Base-by-base conservation (phyloP, 2,329 filamentous ascomycete species). In the Atkinsonella hypoxylon region DNA sequence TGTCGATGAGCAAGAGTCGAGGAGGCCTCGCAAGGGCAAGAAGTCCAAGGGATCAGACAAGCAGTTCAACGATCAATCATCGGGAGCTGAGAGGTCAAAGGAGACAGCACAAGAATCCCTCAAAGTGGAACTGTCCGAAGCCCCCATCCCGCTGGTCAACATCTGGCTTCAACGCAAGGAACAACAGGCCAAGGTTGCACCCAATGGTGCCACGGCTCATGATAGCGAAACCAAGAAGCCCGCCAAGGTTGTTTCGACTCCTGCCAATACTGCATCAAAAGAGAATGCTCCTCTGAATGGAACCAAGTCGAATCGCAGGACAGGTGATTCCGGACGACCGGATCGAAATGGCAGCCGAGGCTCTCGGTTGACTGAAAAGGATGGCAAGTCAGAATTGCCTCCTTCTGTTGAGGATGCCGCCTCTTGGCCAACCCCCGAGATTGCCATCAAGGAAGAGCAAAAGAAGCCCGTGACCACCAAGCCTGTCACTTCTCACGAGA, bases 371-470 rank as follows among this genome's bases (percentile, higher is more conserved):
- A 59, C 63, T 2, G 75, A 77, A 18, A 76, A 70, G 55, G 59
- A 67, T 42, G 52, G 47, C 52, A 67, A 64, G 54, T 49, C 59
- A 13, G 69, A 67, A 22, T 55, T 67, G 2, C 62, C 72, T 4
- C 87, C 87, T 26, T 76, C 87, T 2, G 84, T 88, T 45, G 82
- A 79, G 52, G 90, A 97, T 65, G 77, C 87, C 47, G 73, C 81
- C 49, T 82, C 82, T 18, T 98, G 93, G 93, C 93, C 93, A 15
- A 97, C 91, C 2, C 89, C 89, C 0, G 88, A 95, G 58, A 80
- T 84, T 48, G 82, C 83, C 47, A 67, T 68, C 44, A 72, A 75
- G 56, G 89, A 93, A 58, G 79, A 86, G 54, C 87, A 87, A 68
- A 83, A 83, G 61, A 89, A 88, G 66, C 69, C 74, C 9, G 36